A percentile compares a stretch with the other conserved stretches of the same genome.
phyloP scores from a whole-genome alignment of 371 early-diverging fungal genomes.

The Syncephalis plumigaleata region DNA sequence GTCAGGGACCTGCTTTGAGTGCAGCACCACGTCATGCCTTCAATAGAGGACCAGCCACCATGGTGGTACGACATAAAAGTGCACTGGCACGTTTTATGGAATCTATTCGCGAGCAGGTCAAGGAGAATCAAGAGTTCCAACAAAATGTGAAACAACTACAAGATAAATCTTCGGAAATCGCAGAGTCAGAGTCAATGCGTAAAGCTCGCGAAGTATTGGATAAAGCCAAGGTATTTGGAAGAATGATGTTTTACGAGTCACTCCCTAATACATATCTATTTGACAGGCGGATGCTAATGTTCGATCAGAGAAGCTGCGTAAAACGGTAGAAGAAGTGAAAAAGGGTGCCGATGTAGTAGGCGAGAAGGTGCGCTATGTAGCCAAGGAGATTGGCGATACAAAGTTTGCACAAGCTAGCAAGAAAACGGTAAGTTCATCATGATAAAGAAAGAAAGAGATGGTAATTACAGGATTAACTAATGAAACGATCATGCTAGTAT shows the following conservation, averaged over 20 bases:
- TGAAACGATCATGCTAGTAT: background rate
- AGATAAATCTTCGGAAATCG: constrained; percentile 59
- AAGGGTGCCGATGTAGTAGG: constrained; percentile 61
- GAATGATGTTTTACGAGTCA: background rate
- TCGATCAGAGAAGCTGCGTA: constrained; percentile 32
- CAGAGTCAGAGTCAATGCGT: constrained; percentile 75
- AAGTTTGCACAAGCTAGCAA: constrained; percentile 66
- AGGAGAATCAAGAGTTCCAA: constrained; percentile 83
- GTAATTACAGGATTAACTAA: constrained; percentile 8
- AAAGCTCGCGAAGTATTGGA: constrained; percentile 71
- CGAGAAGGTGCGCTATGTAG: constrained; percentile 48
- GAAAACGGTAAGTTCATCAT: constrained; percentile 35
- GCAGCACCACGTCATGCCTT: too few species aligned
- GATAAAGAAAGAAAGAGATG: too few species aligned
- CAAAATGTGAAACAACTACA: constrained; percentile 73
- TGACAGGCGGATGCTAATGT: constrained; percentile 16
- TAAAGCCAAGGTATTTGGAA: constrained; percentile 44
- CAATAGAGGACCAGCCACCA: too few species aligned
- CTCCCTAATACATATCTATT: constrained; percentile 11
- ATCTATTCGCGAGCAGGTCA: constrained; percentile 74
- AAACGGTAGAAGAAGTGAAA: constrained; percentile 58
- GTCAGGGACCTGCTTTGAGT: too few species aligned
- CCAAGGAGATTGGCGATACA: constrained; percentile 71
- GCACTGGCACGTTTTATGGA: constrained; percentile 36
- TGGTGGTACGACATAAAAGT: background rate